Conservation (phyloP, 2,329 filamentous ascomycete species). For the Neopestalotiopsis clavispora region DNA sequence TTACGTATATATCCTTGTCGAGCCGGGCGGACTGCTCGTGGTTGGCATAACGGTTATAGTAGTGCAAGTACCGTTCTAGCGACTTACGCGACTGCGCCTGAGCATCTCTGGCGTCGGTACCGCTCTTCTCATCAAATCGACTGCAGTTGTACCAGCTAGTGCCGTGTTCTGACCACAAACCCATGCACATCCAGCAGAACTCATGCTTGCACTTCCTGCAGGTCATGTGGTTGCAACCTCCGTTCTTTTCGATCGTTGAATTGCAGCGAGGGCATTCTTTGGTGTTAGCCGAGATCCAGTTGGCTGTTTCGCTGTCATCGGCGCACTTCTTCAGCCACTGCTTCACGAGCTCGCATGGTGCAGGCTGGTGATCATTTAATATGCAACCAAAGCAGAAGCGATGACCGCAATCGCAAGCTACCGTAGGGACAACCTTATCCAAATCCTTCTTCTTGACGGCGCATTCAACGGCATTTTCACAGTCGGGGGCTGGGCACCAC, state of each 20-base stretch:
- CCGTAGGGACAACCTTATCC: slow-evolving; percentile 83
- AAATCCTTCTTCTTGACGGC: slow-evolving; percentile 86
- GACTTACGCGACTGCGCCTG: slow-evolving; percentile 91
- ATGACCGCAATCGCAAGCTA: slow-evolving; percentile 82
- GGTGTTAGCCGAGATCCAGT: slow-evolving; percentile 99
- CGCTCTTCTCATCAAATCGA: slow-evolving; percentile 94
- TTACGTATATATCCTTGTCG: slow-evolving; percentile 93
- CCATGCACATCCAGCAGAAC: slow-evolving; percentile 99
- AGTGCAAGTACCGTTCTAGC: slow-evolving; percentile 94
- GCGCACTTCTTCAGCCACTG: slow-evolving; percentile 98
- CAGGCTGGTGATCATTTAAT: slow-evolving; percentile 87
- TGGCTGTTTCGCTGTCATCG: slow-evolving; percentile 96
- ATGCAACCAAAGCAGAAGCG: slow-evolving; percentile 96
- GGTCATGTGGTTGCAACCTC: slow-evolving; percentile 46
- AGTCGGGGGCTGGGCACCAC: slow-evolving; percentile 99
- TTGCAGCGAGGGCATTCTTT: slow-evolving; percentile 97
- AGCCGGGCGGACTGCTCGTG: slow-evolving; percentile 97
- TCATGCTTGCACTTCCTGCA: slow-evolving; percentile 42
- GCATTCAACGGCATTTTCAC: slow-evolving; percentile 90
- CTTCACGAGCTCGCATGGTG: slow-evolving; percentile 89
- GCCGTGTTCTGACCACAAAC: slow-evolving; percentile 96
- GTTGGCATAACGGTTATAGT: slow-evolving; percentile 99
- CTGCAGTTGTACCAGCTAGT: slow-evolving; percentile 99
- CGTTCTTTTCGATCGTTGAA: slow-evolving; percentile 98
- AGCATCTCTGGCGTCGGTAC: slow-evolving; percentile 85